Evolutionary conservation across 768 basidiomycete genomes (phyloP).

Genomic region (Phaeotremella fagi): DNA sequence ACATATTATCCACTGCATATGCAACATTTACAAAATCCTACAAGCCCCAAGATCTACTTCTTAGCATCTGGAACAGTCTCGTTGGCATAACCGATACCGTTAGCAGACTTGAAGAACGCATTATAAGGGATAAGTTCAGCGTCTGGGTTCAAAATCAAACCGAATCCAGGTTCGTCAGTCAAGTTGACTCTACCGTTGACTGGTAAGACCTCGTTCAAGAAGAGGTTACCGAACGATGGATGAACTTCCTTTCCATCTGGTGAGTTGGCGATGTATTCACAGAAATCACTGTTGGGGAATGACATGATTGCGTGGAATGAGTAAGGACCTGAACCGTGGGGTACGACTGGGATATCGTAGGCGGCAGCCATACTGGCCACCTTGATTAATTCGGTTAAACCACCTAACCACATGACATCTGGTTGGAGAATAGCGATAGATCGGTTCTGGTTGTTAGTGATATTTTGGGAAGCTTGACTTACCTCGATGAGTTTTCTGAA

Average conservation of each 20-base stretch:
- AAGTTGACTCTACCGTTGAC: constrained; percentile 49
- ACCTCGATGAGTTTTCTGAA: constrained; percentile 50
- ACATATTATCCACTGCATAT: neutral
- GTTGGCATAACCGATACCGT: constrained; percentile 27
- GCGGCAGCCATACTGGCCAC: constrained; percentile 50
- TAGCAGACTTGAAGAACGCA: constrained; percentile 29
- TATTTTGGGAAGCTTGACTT: neutral
- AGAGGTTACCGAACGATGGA: constrained; percentile 52
- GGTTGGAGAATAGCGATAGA: constrained; percentile 50
- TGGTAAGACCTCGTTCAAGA: constrained; percentile 51
- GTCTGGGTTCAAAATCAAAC: constrained; percentile 51
- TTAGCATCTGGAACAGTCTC: no score
- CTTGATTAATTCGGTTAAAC: constrained; percentile 49
- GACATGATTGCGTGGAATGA: constrained; percentile 54
- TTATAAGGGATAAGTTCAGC: constrained; percentile 46
- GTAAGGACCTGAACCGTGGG: constrained; percentile 55
- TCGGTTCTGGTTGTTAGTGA: constrained; percentile 30
- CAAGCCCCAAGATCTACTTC: no score
- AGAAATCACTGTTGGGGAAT: constrained; percentile 50
- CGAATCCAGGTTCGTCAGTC: constrained; percentile 51
- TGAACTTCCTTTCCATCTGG: constrained; percentile 51
- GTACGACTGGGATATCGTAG: constrained; percentile 55
- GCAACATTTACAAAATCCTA: no score
- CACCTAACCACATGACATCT: constrained; percentile 50
- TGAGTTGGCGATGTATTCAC: constrained; percentile 50